Conservation (phyloP, 1,284 basidiomycete species). For the Boletus holoroseus region DNA sequence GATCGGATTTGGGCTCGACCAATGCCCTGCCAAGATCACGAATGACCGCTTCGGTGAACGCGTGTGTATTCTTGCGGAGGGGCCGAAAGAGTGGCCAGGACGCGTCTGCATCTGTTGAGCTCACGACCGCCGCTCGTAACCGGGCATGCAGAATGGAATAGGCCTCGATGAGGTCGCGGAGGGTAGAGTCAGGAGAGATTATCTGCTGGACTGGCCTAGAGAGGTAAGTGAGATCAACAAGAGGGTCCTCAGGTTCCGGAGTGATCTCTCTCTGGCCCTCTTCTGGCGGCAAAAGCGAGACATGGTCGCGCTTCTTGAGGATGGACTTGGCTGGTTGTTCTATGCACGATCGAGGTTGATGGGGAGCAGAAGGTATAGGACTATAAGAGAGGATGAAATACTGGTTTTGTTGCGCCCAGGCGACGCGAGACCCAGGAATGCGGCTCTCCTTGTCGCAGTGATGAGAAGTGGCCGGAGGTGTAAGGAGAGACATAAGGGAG, state of each 20-base stretch:
- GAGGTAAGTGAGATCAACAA: slow-evolving; percentile 59
- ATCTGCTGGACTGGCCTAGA: slow-evolving; percentile 55
- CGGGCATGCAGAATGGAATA: slow-evolving; percentile 65
- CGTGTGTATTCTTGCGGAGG: slow-evolving; percentile 46
- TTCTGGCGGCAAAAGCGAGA: slow-evolving; percentile 36
- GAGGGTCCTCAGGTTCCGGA: slow-evolving; percentile 63
- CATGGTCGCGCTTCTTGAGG: slow-evolving; percentile 47
- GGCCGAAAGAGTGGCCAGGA: slow-evolving; percentile 69
- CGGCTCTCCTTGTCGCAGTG: slow-evolving; percentile 51
- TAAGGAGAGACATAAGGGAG: slow-evolving; percentile 45
- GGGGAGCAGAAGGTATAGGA: slow-evolving; percentile 29
- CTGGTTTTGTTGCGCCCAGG: slow-evolving; percentile 54
- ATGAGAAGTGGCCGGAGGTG: slow-evolving; percentile 60
- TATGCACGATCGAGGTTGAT: slow-evolving; percentile 35
- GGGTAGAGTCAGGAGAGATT: slow-evolving; percentile 41
- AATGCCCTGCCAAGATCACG: slow-evolving; percentile 62
- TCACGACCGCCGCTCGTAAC: slow-evolving; percentile 46
- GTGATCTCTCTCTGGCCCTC: slow-evolving; percentile 55
- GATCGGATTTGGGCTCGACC: slow-evolving; percentile 45
- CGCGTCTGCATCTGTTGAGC: slow-evolving; percentile 48
- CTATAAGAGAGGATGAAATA: slow-evolving; percentile 45
- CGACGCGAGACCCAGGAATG: slow-evolving; percentile 43
- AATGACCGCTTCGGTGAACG: slow-evolving; percentile 49
- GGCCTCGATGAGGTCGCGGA: slow-evolving; percentile 60
- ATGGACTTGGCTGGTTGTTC: slow-evolving; percentile 54